These are phyloP conservation scores for Mycena haematopus DNA, from an alignment of 768 basidiomycete genomes.

Conservation along the genomic window DNA sequence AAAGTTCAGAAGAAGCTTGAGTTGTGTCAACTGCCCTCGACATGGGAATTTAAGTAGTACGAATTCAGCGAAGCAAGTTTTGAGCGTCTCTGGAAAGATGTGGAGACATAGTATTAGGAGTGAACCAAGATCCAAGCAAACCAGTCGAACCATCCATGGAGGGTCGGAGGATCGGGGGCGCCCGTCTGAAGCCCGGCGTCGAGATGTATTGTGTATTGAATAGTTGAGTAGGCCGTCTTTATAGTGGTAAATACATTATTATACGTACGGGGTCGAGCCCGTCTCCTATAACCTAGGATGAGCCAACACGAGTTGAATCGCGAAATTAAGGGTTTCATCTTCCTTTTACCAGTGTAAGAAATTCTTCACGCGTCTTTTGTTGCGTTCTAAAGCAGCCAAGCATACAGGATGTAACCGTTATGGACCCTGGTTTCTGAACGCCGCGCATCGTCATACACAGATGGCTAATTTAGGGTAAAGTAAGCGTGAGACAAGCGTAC, in stretches of 20 bases:
- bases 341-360: conserved; percentile 82
- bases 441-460: conserved; percentile 99
- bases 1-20: too few species aligned
- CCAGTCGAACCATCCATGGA: neutral
- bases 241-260: conserved; percentile 33
- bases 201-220: neutral
- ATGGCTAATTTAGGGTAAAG: conserved; percentile 59
- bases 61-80: too few species aligned
- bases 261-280: conserved; percentile 32
- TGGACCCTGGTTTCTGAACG: conserved; percentile 96
- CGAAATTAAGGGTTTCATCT: conserved; percentile 41
- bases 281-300: conserved; percentile 19
- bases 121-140: neutral
- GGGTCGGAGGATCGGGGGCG: neutral
- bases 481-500: conserved; percentile 21
- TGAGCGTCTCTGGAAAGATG: too few species aligned
- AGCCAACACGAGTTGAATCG: conserved; percentile 40
- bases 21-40: too few species aligned
- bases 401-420: conserved; percentile 98
- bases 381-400: conserved; percentile 97
- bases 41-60: too few species aligned
- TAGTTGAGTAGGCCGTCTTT: conserved; percentile 11
- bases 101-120: too few species aligned
- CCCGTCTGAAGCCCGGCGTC: too few species aligned
- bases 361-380: conserved; percentile 98